phyloP scores from a whole-genome alignment of 176 grass and related monocot genomes.

The Ensete ventricosum region DNA sequence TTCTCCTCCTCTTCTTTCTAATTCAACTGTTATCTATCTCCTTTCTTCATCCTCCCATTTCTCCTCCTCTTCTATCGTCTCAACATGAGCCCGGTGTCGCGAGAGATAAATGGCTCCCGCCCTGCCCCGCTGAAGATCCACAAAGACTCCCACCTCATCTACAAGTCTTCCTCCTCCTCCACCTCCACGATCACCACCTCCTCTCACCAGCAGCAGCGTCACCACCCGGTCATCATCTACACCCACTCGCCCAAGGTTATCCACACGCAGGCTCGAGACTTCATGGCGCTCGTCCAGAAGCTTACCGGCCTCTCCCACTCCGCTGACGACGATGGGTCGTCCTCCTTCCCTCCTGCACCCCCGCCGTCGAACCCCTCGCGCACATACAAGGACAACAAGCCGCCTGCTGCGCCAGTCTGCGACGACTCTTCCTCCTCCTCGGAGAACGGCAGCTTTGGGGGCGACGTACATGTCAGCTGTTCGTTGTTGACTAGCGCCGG shows the following conservation, averaged over 20 bases:
- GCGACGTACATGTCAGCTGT: background rate
- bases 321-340: background rate
- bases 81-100: background rate
- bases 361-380: background rate
- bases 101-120: background rate
- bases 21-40: too few species aligned
- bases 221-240: conserved; percentile 51
- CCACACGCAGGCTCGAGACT: conserved; percentile 41
- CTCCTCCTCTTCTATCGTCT: background rate
- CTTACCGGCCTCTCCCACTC: conserved; percentile 43
- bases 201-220: conserved; percentile 1
- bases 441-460: too few species aligned
- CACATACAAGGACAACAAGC: too few species aligned
- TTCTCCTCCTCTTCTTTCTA: too few species aligned
- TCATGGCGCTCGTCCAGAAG: conserved; percentile 66
- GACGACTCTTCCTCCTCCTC: conserved; percentile 1
- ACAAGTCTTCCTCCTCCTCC: conserved; percentile 26
- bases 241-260: conserved; percentile 64
- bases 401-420: too few species aligned
- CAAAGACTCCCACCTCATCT: conserved; percentile 1
- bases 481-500: too few species aligned
- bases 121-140: conserved; percentile 28
- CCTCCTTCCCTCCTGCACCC: background rate
- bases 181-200: conserved; percentile 12
- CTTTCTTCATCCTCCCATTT: background rate